Evolutionary conservation across 1,284 basidiomycete species (phyloP).

Genomic region (Lentinula novae-zelandiae): DNA sequence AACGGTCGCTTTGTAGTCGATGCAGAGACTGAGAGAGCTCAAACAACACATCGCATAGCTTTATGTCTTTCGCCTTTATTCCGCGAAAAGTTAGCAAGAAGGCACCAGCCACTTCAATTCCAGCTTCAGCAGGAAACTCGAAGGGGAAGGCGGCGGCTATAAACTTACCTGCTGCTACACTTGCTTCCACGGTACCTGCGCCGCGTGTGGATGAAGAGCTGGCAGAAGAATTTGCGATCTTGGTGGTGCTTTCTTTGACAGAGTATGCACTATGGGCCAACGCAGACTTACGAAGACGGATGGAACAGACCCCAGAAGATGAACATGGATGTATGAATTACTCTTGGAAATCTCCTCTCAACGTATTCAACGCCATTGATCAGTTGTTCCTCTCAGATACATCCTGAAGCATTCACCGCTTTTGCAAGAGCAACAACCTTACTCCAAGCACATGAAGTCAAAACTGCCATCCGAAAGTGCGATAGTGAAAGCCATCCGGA

Average conservation of each 20-base stretch:
- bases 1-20: no score
- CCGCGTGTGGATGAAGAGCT: not conserved
- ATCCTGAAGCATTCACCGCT: conserved; percentile 40
- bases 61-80: conserved; percentile 30
- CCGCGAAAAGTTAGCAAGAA: conserved; percentile 28
- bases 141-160: not conserved
- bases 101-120: not conserved
- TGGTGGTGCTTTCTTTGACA: conserved; percentile 59
- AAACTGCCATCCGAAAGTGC: conserved; percentile 35
- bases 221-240: conserved; percentile 39
- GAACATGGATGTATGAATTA: conserved; percentile 46
- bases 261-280: conserved; percentile 61
- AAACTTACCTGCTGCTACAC: conserved; percentile 1
- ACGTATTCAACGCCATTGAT: conserved; percentile 18
- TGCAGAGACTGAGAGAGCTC: no score
- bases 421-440: conserved; percentile 13
- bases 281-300: conserved; percentile 43
- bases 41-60: not conserved
- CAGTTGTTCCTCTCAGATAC: conserved; percentile 58
- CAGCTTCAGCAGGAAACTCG: not conserved
- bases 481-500: conserved; percentile 53
- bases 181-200: not conserved
- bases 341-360: conserved; percentile 8
- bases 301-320: conserved; percentile 27
- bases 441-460: not conserved